Conservation (phyloP, 208 protist species). For the Leishmania amazonensis region DNA sequence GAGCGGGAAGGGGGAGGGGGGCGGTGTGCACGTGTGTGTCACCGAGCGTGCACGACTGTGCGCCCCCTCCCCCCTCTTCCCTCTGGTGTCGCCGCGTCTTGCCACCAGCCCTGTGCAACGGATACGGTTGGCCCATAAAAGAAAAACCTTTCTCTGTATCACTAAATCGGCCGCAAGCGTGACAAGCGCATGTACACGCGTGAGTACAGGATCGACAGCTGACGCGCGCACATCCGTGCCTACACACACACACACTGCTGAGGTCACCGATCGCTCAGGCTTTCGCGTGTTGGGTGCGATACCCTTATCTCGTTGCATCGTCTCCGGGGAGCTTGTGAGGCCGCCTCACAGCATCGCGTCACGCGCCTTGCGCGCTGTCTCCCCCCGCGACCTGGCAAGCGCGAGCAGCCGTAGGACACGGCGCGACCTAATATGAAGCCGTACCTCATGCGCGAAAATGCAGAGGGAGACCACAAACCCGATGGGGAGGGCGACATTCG, state of each 20-base stretch:
- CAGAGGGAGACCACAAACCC: conserved; percentile 12
- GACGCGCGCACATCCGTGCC: too few species aligned
- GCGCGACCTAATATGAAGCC: conserved; percentile 5
- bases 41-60: not conserved
- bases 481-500: conserved; percentile 17
- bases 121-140: too few species aligned
- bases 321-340: not conserved
- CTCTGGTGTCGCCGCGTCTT: too few species aligned
- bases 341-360: conserved; percentile 1
- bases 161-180: too few species aligned
- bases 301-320: not conserved
- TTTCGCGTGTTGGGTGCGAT: not conserved
- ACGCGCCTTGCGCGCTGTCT: not conserved
- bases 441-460: conserved; percentile 11
- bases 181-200: too few species aligned
- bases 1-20: too few species aligned
- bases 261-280: not conserved
- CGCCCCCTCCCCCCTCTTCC: too few species aligned
- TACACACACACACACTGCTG: not conserved
- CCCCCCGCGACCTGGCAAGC: not conserved
- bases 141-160: too few species aligned
- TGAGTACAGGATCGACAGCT: too few species aligned
- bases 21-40: too few species aligned
- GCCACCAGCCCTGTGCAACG: too few species aligned
- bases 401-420: conserved; percentile 6